phyloP scores from a whole-genome alignment of 2,329 filamentous ascomycete species.

The Periconia macrospinosa region DNA sequence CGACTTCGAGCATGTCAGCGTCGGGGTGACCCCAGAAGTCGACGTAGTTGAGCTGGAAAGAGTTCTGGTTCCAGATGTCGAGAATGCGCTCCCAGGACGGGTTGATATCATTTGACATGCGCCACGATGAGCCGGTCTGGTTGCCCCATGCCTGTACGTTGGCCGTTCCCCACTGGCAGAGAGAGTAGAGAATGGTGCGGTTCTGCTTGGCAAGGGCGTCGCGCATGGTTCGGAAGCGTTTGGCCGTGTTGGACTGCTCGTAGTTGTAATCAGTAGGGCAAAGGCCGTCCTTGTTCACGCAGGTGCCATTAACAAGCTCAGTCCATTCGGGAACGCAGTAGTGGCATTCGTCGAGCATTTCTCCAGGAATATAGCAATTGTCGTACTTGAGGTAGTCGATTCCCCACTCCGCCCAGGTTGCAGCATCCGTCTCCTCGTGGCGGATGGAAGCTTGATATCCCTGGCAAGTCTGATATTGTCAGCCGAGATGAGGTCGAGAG shows the following conservation, averaged over 20 bases:
- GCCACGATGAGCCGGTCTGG: conserved; percentile 35
- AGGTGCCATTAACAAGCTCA: conserved; percentile 38
- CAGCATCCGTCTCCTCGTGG: conserved; percentile 59
- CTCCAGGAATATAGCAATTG: conserved; percentile 38
- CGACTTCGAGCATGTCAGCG: conserved; percentile 40
- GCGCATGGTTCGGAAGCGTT: conserved; percentile 50
- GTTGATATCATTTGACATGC: conserved; percentile 28
- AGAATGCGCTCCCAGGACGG: conserved; percentile 21
- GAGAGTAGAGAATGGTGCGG: conserved; percentile 36
- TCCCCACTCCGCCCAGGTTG: conserved; percentile 50
- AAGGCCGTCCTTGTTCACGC: conserved; percentile 34
- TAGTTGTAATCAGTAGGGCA: conserved; percentile 56
- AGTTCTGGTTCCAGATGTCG: conserved; percentile 24
- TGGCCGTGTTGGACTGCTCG: conserved; percentile 50
- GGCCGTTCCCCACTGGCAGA: conserved; percentile 40
- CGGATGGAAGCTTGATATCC: conserved; percentile 59
- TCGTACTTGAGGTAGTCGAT: conserved; percentile 38
- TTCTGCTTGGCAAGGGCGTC: conserved; percentile 49
- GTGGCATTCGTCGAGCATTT: conserved; percentile 41
- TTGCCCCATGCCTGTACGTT: conserved; percentile 37
- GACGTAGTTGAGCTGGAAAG: conserved; percentile 20
- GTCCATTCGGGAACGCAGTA: conserved; percentile 46
- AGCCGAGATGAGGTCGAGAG: neutral
- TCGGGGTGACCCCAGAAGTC: conserved; percentile 29
- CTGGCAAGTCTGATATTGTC: conserved; percentile 49